Evolutionary conservation across 345 rosid genomes (phyloP), one percentile per base, ranked within the genome.

Genomic region (Fremontodendron californicum): DNA sequence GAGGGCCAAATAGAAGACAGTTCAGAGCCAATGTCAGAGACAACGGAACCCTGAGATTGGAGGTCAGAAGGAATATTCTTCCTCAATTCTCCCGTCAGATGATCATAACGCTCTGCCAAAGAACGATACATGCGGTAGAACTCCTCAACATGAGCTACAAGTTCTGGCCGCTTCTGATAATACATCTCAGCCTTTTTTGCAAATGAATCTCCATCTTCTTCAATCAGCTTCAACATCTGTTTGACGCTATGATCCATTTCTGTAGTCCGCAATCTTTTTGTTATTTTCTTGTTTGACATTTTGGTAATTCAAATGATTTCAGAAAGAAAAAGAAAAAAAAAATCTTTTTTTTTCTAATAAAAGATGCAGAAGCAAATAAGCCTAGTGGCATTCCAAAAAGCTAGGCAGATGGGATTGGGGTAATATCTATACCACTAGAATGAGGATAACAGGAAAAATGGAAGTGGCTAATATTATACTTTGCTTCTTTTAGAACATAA

Each of bases 121-220:
- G 95, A 85, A 49, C 95, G 91, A 75, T 95, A 95, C 86, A 87
- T 87, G 62, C 94, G 88, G 80, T 92, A 92, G 77, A 93, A 93
- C 33, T 93, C 97, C 78, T 92, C 98, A 0, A 93, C 93, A 68
- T 86, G 88, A 45, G 90, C 79, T 60, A 92, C 82, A 61, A 93
- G 81, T 76, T 95, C 92, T 0, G 99, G 99, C 72, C 96, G 89
- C 71, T 86, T 95, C 75, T 90, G 86, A 73, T 92, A 90, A 84
- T 92, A 92, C 92, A 90, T 89, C 77, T 90, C 97, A 55, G 93
- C 99, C 84, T 91, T 93, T 82, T 91, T 92, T 0, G 94, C 96
- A 78, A 93, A 91, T 5, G 97, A 90, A 77, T 90, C 99, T 51
- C 85, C 99, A 63, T 95, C 99, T 81, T 90, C 93, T 80, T 93